Percentiles rank a stretch among this genome's conserved stretches.
phyloP scores from a whole-genome alignment of 2,329 filamentous ascomycete genomes.

The Coleophoma crateriformis region DNA sequence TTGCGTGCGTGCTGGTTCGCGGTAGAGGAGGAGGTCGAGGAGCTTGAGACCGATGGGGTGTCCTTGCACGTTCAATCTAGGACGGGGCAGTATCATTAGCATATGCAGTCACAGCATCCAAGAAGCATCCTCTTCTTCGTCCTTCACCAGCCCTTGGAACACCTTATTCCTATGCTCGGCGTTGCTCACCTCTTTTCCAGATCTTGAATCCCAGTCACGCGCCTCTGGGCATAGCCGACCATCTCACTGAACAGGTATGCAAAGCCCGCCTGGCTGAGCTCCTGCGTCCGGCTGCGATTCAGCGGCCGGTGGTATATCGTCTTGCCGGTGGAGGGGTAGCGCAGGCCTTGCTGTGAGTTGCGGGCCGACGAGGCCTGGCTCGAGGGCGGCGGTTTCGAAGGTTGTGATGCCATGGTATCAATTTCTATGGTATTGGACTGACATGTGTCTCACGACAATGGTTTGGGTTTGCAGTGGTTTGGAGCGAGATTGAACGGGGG shows the following conservation, averaged over 20 bases:
- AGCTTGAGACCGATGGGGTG: constrained; percentile 91
- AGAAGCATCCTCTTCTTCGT: not conserved
- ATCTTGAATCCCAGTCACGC: constrained; percentile 89
- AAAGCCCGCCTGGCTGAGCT: constrained; percentile 90
- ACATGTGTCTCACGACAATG: not conserved
- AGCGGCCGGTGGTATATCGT: constrained; percentile 96
- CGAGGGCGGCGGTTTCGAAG: constrained; percentile 18
- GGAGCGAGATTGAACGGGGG: not conserved
- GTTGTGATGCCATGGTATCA: constrained; percentile 24
- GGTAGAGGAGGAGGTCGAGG: constrained; percentile 89
- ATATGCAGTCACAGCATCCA: not conserved
- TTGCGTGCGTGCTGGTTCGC: constrained; percentile 64
- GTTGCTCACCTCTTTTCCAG: constrained; percentile 73
- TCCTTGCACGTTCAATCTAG: constrained; percentile 83
- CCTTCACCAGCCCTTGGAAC: not conserved
- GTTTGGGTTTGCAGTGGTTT: not conserved
- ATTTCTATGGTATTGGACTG: not conserved
- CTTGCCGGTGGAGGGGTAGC: constrained; percentile 88
- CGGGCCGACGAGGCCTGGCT: constrained; percentile 17
- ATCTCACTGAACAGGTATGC: constrained; percentile 96
- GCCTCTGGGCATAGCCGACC: constrained; percentile 88
- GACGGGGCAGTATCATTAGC: not conserved
- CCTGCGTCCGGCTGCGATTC: constrained; percentile 81
- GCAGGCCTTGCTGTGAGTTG: constrained; percentile 53
- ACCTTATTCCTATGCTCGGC: not conserved